Percentiles rank a stretch among this genome's conserved stretches.
Evolutionary conservation across 495 filamentous ascomycete species (phyloP).

Genomic region (Xylaria sp.): DNA sequence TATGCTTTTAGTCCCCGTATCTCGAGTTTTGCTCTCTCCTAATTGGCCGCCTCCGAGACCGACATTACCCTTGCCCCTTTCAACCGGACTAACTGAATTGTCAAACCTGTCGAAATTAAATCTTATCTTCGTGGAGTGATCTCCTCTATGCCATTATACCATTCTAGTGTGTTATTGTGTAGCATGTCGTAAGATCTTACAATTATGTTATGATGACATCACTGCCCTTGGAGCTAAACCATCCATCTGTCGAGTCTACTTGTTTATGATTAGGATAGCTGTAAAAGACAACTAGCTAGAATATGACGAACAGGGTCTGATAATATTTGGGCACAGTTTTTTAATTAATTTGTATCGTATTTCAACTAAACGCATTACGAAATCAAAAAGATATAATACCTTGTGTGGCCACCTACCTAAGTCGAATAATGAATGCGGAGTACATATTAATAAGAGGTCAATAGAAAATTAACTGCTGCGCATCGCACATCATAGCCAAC

Average conservation of each 20-base stretch:
- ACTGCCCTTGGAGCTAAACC: background rate
- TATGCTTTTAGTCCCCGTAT: no score
- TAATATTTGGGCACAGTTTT: background rate
- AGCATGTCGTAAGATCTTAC: background rate
- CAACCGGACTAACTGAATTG: background rate
- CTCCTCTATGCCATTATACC: no score
- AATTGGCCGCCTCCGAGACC: background rate
- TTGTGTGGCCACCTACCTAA: background rate
- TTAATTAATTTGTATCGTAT: background rate
- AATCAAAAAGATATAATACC: background rate
- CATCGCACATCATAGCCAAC: constrained; percentile 5
- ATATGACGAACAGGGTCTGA: background rate
- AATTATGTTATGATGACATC: background rate
- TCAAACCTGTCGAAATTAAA: background rate
- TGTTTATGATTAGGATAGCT: background rate
- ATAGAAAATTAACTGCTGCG: background rate
- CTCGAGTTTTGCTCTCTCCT: background rate
- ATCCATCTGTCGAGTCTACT: background rate
- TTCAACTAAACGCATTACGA: background rate
- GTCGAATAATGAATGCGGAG: background rate
- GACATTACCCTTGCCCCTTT: background rate
- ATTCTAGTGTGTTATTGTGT: background rate
- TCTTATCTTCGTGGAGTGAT: background rate
- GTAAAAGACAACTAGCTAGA: background rate
- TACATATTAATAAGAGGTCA: background rate